phyloP scores from a whole-genome alignment of 2,329 filamentous ascomycete species.

The Rugonectria rugulosa region DNA sequence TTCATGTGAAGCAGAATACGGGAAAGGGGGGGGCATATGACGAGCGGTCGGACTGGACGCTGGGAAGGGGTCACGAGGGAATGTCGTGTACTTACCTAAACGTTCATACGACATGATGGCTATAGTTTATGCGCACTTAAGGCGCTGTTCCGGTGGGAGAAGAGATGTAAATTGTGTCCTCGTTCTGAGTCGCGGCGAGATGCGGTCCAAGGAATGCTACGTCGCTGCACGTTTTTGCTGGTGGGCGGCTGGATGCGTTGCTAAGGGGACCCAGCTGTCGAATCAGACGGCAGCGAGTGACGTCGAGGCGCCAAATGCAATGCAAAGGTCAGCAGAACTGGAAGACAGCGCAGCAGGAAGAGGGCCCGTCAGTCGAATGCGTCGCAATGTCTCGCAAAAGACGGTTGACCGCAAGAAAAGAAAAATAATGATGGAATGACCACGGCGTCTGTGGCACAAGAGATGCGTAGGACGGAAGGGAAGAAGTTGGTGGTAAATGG shows the following conservation, averaged over 20 bases:
- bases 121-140: slow-evolving; percentile 35
- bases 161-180: slow-evolving; percentile 7
- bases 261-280: slow-evolving; percentile 23
- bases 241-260: slow-evolving; percentile 29
- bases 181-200: too few species aligned
- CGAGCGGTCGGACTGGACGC: neutral
- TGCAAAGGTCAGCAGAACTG: neutral
- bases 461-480: slow-evolving; percentile 20
- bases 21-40: slow-evolving; percentile 19
- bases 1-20: slow-evolving; percentile 32
- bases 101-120: slow-evolving; percentile 76
- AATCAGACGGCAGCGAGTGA: slow-evolving; percentile 21
- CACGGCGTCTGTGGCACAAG: neutral
- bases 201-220: neutral
- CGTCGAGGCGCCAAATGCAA: slow-evolving; percentile 18
- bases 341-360: neutral
- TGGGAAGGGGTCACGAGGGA: slow-evolving; percentile 27
- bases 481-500: too few species aligned
- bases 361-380: neutral
- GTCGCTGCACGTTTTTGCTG: slow-evolving; percentile 1
- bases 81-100: slow-evolving; percentile 63
- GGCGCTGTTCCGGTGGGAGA: slow-evolving; percentile 25
- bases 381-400: neutral
- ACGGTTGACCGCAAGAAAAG: neutral
- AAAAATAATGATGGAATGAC: neutral